Conservation (phyloP, 495 filamentous ascomycete species). For the Penicillium samsonianum region DNA sequence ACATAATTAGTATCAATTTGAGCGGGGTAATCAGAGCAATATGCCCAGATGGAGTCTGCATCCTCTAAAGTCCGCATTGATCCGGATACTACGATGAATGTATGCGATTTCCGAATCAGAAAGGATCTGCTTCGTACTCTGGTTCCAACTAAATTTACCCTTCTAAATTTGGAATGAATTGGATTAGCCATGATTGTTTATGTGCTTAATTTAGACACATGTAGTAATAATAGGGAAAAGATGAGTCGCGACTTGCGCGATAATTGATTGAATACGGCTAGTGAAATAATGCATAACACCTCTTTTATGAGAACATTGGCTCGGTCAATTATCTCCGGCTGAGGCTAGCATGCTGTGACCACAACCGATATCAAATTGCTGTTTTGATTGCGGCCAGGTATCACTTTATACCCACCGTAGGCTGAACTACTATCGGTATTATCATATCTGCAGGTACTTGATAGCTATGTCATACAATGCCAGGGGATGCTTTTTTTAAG, state of each 20-base stretch:
- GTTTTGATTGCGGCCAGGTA: not conserved
- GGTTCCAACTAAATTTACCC: not conserved
- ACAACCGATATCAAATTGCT: not conserved
- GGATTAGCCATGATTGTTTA: not conserved
- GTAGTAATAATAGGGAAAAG: too few relatives aligned
- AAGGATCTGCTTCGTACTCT: not conserved
- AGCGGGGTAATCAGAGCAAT: conserved; percentile 5
- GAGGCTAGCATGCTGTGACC: too few relatives aligned
- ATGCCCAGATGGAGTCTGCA: not conserved
- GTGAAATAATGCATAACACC: too few relatives aligned
- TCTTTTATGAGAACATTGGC: too few relatives aligned
- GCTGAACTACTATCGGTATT: not conserved
- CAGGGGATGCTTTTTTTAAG: too few relatives aligned
- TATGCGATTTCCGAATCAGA: not conserved
- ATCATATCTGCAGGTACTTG: not conserved
- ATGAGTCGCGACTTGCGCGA: not conserved
- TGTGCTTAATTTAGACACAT: conserved; percentile 2
- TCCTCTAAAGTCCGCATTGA: not conserved
- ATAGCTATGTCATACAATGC: too few relatives aligned
- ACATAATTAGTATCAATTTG: conserved; percentile 10
- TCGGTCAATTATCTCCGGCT: too few relatives aligned
- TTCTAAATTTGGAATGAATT: not conserved
- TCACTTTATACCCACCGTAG: not conserved
- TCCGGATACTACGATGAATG: not conserved
- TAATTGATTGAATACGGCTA: too few relatives aligned